These are phyloP conservation scores for Kwoniella bestiolae DNA, from an alignment of 768 basidiomycete genomes.

Conservation along the genomic window DNA sequence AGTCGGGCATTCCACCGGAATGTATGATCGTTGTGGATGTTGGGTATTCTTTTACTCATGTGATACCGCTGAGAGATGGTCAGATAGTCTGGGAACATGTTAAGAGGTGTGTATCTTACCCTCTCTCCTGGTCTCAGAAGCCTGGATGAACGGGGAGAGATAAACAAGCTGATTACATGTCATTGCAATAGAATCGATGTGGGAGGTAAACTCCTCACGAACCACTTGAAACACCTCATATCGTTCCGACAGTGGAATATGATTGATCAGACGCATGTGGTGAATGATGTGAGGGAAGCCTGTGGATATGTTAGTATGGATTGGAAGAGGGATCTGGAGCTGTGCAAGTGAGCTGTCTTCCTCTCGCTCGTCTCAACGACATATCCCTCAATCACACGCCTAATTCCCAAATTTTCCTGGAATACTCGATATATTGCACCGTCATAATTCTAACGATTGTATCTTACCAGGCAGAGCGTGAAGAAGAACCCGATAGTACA, in stretches of 20 bases:
- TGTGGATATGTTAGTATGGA: conserved; percentile 80
- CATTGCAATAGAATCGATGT: conserved; percentile 74
- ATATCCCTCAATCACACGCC: no score
- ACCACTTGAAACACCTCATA: conserved; percentile 89
- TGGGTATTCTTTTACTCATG: conserved; percentile 93
- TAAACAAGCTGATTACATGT: background rate
- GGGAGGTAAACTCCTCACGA: conserved; percentile 92
- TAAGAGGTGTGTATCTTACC: conserved; percentile 69
- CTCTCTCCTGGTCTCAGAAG: background rate
- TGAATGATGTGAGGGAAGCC: conserved; percentile 87
- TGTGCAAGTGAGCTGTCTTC: conserved; percentile 74
- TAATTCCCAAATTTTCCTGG: no score
- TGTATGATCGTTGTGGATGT: conserved; percentile 83
- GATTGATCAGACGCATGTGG: conserved; percentile 94
- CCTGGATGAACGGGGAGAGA: background rate
- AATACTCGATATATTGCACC: no score
- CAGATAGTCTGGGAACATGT: conserved; percentile 78
- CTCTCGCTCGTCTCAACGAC: background rate
- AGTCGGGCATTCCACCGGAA: conserved; percentile 64
- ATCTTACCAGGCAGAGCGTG: conserved; percentile 57
- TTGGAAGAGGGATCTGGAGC: conserved; percentile 74
- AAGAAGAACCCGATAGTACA: conserved; percentile 72
- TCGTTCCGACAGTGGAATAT: conserved; percentile 98
- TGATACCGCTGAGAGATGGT: conserved; percentile 79
- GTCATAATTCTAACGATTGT: background rate